These are phyloP conservation scores for Cladochytrium replicatum DNA, from an alignment of 192 early-diverging fungal species.

Conservation along the genomic window DNA sequence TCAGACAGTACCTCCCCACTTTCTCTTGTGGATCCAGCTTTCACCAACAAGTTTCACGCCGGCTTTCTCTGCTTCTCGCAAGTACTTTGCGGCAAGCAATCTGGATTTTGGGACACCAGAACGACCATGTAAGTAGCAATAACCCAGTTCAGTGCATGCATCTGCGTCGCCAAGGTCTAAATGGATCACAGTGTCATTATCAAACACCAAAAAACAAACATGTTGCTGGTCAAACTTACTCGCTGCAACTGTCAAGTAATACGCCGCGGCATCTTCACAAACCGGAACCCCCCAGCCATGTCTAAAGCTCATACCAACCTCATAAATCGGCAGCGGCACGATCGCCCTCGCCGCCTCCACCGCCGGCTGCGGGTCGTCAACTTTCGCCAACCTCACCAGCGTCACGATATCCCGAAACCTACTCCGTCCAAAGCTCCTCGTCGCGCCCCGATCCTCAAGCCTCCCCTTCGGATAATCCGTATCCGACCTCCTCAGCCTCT, in stretches of 20 bases:
- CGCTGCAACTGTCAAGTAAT: constrained; percentile 20
- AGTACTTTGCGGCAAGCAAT: constrained; percentile 20
- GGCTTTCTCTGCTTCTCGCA: constrained; percentile 11
- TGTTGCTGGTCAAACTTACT: too few species aligned
- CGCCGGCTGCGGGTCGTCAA: background rate
- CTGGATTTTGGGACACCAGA: constrained; percentile 8
- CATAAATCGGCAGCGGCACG: constrained; percentile 22
- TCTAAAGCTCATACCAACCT: constrained; percentile 16
- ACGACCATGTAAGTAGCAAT: constrained; percentile 3
- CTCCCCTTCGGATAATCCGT: too few species aligned
- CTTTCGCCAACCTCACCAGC: too few species aligned
- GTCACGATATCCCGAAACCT: too few species aligned
- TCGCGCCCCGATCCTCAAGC: too few species aligned
- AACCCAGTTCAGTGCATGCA: constrained; percentile 13
- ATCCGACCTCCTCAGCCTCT: too few species aligned
- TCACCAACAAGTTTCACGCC: constrained; percentile 16
- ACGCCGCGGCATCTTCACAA: constrained; percentile 9
- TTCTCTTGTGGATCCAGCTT: constrained; percentile 24
- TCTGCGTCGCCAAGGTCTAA: constrained; percentile 22
- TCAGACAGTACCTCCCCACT: constrained; percentile 23
- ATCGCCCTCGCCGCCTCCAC: constrained; percentile 1
- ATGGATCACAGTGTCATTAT: too few species aligned
- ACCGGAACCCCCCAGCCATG: constrained; percentile 27
- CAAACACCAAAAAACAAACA: too few species aligned
- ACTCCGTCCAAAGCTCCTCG: too few species aligned